Base-by-base conservation (phyloP, 441 rosid species). In the Jatropha podagrica region DNA sequence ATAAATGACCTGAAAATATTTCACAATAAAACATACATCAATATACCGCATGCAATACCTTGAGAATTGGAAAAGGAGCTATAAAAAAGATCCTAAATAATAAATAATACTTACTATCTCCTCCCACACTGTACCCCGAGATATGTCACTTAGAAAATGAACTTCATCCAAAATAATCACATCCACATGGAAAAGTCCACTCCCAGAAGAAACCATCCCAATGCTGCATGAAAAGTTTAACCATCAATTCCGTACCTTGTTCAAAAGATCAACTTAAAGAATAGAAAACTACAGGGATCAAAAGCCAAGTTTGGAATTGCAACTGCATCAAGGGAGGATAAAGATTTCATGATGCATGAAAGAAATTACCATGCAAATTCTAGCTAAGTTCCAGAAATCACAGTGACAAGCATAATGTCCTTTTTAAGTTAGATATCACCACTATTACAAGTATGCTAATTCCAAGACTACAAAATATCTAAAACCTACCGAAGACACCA, bases 61-160 rank as follows among this genome's bases (percentile, higher is more conserved):
- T 74, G 37, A 74, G 59, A 71, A 49, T 59, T 54, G 26, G 18
- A 55, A n/a, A 17, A 55, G n/a, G 66, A 44, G 56, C 59, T 55
- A 59, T 46, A 79, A 59, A 49, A 23, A 44, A 41, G 67, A 61
- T 76, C 26, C 68, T 58, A 20, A n/a, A 3, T 14, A 32, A 52
- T 14, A 65, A 69, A 78, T 15, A 40, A 52, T 62, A 88, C 99
- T 86, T 86, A 93, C 99, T 59, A 93, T 95, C 87, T 95, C 99
- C 86, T 95, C 99, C 99, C 99, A 95, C 60, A 95, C 99, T 44
- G 99, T 95, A 59, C 99, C 99, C 65, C 99, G 93, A 78, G 95
- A 95, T 61, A 95, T 93, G 66, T 95, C 98, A 56, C 99, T 93
- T 74, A 95, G 82, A 86, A 90, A 95, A 88, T 95, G 99, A 88